Conservation (phyloP, 2,329 filamentous ascomycete genomes). For the Aspergillus melleus region DNA sequence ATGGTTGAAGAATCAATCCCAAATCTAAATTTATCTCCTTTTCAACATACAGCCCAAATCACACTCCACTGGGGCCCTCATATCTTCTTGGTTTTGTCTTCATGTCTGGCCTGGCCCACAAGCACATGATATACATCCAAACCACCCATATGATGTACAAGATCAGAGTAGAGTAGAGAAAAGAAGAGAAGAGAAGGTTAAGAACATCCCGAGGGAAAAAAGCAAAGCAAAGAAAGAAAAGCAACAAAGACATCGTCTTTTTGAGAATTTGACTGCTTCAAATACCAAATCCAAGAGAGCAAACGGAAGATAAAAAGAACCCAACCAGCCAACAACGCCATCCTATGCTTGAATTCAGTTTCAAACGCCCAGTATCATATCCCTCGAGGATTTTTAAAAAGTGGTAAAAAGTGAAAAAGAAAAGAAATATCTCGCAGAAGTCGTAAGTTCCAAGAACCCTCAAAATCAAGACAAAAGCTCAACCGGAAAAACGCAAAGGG, state of each 20-base stretch:
- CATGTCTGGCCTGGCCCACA: no score
- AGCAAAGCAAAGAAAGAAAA: neutral
- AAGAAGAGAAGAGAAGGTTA: neutral
- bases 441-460: neutral
- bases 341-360: neutral
- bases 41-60: neutral
- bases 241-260: neutral
- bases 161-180: neutral
- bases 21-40: no score
- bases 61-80: neutral
- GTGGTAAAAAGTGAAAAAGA: neutral
- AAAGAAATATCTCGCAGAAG: neutral
- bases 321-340: neutral
- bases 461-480: neutral
- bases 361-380: neutral
- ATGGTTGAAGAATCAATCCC: no score
- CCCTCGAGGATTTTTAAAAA: neutral
- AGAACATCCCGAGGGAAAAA: neutral
- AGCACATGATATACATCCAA: neutral
- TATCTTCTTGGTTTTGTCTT: neutral
- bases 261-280: neutral
- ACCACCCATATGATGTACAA: neutral
- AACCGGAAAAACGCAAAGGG: neutral
- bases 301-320: neutral
- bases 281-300: neutral